Percentiles rank a stretch among this genome's conserved stretches.
Conservation (phyloP, 805 yeast genomes). For the Saccharomycopsis sp. region DNA sequence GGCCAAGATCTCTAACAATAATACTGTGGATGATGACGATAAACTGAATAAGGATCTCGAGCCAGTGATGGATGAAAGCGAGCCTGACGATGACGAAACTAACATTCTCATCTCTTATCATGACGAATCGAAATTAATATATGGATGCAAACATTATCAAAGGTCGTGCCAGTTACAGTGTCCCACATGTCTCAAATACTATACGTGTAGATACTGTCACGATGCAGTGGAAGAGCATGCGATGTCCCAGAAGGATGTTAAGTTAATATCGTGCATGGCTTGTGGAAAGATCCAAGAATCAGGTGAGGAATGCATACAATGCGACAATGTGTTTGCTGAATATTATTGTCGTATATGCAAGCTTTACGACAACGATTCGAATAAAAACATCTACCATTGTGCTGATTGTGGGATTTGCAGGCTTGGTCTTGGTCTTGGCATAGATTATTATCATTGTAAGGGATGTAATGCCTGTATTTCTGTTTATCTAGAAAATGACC, state of each 20-base stretch:
- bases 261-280: slow-evolving; percentile 72
- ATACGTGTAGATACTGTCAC: slow-evolving; percentile 80
- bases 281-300: slow-evolving; percentile 76
- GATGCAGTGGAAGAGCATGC: slow-evolving; percentile 56
- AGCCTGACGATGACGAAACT: slow-evolving; percentile 43
- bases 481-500: slow-evolving; percentile 68
- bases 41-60: not conserved
- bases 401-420: slow-evolving; percentile 91
- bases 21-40: slow-evolving; percentile 27
- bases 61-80: slow-evolving; percentile 28
- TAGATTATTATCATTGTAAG: slow-evolving; percentile 87
- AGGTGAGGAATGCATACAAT: slow-evolving; percentile 56
- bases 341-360: slow-evolving; percentile 77
- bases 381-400: slow-evolving; percentile 84
- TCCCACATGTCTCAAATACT: slow-evolving; percentile 67
- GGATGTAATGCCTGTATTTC: slow-evolving; percentile 86
- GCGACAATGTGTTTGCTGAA: slow-evolving; percentile 60
- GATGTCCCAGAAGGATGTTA: slow-evolving; percentile 52
- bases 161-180: slow-evolving; percentile 82
- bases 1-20: slow-evolving; percentile 41
- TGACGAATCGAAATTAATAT: slow-evolving; percentile 35
- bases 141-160: slow-evolving; percentile 82
- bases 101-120: slow-evolving; percentile 37
- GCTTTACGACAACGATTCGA: slow-evolving; percentile 74
- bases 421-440: slow-evolving; percentile 79